These are phyloP conservation scores for Geotrichum reessii DNA, from an alignment of 1,139 yeast genomes.

Conservation along the genomic window DNA sequence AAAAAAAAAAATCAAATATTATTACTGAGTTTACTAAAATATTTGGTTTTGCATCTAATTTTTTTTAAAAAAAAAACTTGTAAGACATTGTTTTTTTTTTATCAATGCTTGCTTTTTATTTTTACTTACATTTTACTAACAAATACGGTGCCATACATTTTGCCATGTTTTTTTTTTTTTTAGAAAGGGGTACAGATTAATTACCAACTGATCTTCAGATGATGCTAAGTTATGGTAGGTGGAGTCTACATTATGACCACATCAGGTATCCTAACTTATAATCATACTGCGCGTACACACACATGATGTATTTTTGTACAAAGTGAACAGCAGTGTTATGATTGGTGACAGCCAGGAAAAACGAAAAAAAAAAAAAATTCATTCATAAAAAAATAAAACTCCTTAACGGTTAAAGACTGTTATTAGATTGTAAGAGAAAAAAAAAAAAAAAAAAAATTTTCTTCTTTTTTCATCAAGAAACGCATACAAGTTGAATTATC, in stretches of 20 bases:
- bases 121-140: not conserved
- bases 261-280: not conserved
- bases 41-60: no score
- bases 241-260: not conserved
- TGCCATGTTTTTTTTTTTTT: not conserved
- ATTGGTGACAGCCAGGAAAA: not conserved
- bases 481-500: no score
- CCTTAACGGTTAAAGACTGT: not conserved
- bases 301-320: not conserved
- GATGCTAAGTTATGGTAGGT: not conserved
- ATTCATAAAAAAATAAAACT: no score
- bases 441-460: no score
- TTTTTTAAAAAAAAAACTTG: no score
- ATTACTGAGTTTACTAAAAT: no score
- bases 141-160: not conserved
- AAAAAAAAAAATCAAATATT: no score
- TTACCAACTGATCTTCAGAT: not conserved
- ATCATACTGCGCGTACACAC: not conserved
- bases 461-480: no score
- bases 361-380: no score
- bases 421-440: not conserved
- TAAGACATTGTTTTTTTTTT: no score
- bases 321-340: not conserved
- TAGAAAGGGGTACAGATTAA: not conserved
- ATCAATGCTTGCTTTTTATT: not conserved